Evolutionary conservation across 108 stramenopile species (phyloP).

Genomic region (Pelagomonas calceolata): DNA sequence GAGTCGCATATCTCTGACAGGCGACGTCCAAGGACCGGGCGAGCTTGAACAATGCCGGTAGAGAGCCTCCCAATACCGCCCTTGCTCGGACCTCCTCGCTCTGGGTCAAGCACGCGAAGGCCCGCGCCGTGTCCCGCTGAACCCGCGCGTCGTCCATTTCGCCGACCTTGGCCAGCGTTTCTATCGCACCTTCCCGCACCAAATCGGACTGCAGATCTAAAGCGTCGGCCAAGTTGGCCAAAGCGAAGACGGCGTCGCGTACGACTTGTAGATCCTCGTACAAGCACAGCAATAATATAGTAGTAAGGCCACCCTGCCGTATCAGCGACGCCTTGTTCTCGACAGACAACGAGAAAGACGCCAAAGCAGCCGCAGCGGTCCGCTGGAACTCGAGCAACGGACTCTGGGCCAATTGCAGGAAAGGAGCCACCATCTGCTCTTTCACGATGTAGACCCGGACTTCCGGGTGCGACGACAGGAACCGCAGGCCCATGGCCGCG

Average conservation of each 20-base stretch:
- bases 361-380: conserved; percentile 64
- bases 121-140: conserved; percentile 58
- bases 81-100: conserved; percentile 39
- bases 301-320: conserved; percentile 44
- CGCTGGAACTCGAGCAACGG: conserved; percentile 61
- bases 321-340: conserved; percentile 52
- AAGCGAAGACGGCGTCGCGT: conserved; percentile 50
- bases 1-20: conserved; percentile 62
- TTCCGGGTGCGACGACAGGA: conserved; percentile 52
- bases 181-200: conserved; percentile 45
- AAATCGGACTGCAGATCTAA: conserved; percentile 43
- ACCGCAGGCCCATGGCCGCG: conserved; percentile 62
- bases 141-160: conserved; percentile 47
- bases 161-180: conserved; percentile 25
- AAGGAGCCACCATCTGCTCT: conserved; percentile 47
- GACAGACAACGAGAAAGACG: conserved; percentile 54
- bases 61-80: conserved; percentile 40
- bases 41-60: conserved; percentile 53
- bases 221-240: conserved; percentile 59
- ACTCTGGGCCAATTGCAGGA: conserved; percentile 46
- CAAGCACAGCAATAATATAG: conserved; percentile 48
- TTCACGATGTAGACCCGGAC: conserved; percentile 44
- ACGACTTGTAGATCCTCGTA: conserved; percentile 47
- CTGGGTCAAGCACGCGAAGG: conserved; percentile 50
- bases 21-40: conserved; percentile 60